Conservation (phyloP, 2,329 filamentous ascomycete species). For the Microcyclosporella mali region DNA sequence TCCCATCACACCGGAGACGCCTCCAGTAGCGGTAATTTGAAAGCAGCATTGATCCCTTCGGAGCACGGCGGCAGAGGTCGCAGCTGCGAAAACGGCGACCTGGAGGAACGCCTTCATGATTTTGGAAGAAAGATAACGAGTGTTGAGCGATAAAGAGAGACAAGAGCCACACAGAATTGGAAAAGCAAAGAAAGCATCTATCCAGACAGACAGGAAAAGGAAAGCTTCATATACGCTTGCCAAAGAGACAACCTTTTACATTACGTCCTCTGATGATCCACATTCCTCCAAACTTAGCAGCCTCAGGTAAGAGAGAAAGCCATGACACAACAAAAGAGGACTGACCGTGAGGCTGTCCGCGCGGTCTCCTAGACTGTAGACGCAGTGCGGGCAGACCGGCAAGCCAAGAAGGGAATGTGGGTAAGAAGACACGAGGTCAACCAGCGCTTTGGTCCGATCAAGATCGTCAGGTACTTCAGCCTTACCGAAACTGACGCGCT, state of each 20-base stretch:
- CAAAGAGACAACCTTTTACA: no score
- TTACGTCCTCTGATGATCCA: no score
- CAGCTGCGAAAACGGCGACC: constrained; percentile 15
- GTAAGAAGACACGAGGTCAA: no score
- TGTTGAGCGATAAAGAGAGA: constrained; percentile 9
- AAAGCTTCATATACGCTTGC: constrained; percentile 3
- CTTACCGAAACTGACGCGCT: not conserved
- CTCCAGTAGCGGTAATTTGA: constrained; percentile 18
- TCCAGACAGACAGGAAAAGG: constrained; percentile 1
- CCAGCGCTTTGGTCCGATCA: not conserved
- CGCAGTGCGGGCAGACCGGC: no score
- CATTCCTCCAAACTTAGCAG: no score
- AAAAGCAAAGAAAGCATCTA: constrained; percentile 1
- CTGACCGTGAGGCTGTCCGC: no score
- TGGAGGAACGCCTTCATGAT: constrained; percentile 12
- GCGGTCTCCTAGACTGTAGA: no score
- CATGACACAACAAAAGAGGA: no score
- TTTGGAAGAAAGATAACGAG: constrained; percentile 3
- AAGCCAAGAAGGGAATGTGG: no score
- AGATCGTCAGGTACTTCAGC: constrained; percentile 8
- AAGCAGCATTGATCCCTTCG: constrained; percentile 19
- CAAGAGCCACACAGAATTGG: constrained; percentile 1
- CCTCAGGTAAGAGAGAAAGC: no score
- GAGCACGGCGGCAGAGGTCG: constrained; percentile 14
- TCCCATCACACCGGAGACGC: constrained; percentile 17